phyloP scores from a whole-genome alignment of 2,329 filamentous ascomycete species.

The Diaporthe capsici region DNA sequence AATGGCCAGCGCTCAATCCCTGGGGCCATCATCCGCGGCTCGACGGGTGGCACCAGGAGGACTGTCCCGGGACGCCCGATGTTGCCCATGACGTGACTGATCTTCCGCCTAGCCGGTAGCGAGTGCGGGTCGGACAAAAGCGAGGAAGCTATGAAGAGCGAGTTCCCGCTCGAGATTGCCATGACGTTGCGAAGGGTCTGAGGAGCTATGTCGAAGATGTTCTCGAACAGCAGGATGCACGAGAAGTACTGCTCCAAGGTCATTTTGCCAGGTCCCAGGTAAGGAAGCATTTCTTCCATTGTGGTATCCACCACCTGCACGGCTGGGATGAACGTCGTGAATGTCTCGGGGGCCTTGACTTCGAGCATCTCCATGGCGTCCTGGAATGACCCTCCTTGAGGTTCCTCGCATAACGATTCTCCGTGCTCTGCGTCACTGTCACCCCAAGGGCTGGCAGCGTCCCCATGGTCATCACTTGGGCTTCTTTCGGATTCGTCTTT shows the following conservation, averaged over 20 bases:
- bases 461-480: background rate
- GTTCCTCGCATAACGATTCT: background rate
- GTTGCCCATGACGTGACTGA: conserved; percentile 7
- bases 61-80: conserved; percentile 3
- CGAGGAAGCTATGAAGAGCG: background rate
- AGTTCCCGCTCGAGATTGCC: conserved; percentile 13
- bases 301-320: background rate
- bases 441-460: background rate
- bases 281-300: background rate
- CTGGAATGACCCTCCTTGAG: background rate
- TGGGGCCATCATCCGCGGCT: background rate
- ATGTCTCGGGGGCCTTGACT: background rate
- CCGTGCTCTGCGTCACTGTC: background rate
- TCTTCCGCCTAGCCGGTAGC: background rate
- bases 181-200: background rate
- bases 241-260: background rate
- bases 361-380: background rate
- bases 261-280: background rate
- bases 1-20: background rate
- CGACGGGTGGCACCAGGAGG: background rate
- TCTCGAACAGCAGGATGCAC: background rate
- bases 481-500: background rate
- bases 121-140: background rate
- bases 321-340: too few species aligned
- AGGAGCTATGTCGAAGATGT: background rate